Evolutionary conservation across 306 rosid species (phyloP).

Genomic region (Pachyrhizus erosus): DNA sequence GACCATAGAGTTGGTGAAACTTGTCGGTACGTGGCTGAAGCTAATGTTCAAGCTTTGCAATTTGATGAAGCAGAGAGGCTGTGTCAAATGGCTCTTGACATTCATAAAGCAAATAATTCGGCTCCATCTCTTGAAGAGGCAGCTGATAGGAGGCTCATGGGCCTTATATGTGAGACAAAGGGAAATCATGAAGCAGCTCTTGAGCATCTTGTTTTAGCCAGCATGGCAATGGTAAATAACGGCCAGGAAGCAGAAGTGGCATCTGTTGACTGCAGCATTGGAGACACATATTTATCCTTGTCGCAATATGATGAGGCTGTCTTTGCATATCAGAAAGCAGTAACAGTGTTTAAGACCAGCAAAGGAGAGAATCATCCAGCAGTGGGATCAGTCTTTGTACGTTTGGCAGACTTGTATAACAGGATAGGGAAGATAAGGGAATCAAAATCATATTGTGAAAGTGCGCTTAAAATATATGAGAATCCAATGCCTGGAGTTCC

Average conservation of each 20-base stretch:
- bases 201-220: constrained; percentile 94
- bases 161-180: constrained; percentile 89
- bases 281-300: constrained; percentile 88
- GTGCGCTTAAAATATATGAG: constrained; percentile 85
- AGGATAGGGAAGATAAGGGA: constrained; percentile 83
- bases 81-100: constrained; percentile 88
- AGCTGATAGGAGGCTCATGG: constrained; percentile 98
- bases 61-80: constrained; percentile 86
- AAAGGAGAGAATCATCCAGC: constrained; percentile 97
- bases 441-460: constrained; percentile 89
- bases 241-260: constrained; percentile 95
- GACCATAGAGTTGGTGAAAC: constrained; percentile 96
- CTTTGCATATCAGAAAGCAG: constrained; percentile 90
- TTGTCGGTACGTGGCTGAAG: constrained; percentile 93
- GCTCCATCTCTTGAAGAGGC: constrained; percentile 90
- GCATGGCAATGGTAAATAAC: constrained; percentile 90
- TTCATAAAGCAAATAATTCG: constrained; percentile 73
- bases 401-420: constrained; percentile 86
- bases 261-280: constrained; percentile 90
- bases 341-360: constrained; percentile 74
- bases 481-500: constrained; percentile 77
- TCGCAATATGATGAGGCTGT: constrained; percentile 83
- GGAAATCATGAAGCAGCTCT: constrained; percentile 95
- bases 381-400: constrained; percentile 76
- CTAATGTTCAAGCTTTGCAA: constrained; percentile 93